Conservation (phyloP, 768 basidiomycete species). For the Pleurotus platypus region DNA sequence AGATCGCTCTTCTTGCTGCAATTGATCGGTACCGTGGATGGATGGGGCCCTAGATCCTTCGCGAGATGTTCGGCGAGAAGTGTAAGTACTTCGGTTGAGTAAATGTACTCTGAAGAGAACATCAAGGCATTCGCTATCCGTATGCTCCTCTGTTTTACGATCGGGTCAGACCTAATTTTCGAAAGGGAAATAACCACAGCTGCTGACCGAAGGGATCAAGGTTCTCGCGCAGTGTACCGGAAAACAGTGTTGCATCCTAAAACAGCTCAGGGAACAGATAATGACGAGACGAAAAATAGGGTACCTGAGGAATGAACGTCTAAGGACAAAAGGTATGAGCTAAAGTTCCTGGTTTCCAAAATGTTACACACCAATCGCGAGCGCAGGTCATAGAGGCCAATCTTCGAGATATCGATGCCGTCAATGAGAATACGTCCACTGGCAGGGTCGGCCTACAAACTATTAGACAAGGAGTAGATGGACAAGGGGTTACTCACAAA, state of each 20-base stretch:
- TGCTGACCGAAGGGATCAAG: conserved; percentile 65
- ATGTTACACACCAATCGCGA: conserved; percentile 57
- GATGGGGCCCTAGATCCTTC: conserved; percentile 41
- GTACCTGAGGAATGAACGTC: conserved; percentile 75
- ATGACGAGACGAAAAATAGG: conserved; percentile 3
- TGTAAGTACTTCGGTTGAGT: conserved; percentile 45
- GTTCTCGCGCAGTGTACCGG: conserved; percentile 74
- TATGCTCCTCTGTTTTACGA: conserved; percentile 55
- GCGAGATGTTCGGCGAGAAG: conserved; percentile 49
- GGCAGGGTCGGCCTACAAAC: conserved; percentile 62
- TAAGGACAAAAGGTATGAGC: conserved; percentile 19
- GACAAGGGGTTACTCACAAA: conserved; percentile 51
- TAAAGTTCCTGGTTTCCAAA: background rate
- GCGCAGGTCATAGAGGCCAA: conserved; percentile 82
- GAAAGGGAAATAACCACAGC: background rate
- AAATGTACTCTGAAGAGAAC: conserved; percentile 82
- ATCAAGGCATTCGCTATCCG: conserved; percentile 76
- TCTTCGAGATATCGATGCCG: conserved; percentile 83
- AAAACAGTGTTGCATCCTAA: conserved; percentile 73
- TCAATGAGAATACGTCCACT: conserved; percentile 78
- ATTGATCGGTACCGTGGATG: conserved; percentile 19
- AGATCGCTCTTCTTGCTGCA: conserved; percentile 34
- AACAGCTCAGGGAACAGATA: background rate
- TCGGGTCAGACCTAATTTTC: background rate
- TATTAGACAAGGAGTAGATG: background rate